phyloP scores from a whole-genome alignment of 2,329 filamentous ascomycete genomes.

The Monosporascus ibericus region DNA sequence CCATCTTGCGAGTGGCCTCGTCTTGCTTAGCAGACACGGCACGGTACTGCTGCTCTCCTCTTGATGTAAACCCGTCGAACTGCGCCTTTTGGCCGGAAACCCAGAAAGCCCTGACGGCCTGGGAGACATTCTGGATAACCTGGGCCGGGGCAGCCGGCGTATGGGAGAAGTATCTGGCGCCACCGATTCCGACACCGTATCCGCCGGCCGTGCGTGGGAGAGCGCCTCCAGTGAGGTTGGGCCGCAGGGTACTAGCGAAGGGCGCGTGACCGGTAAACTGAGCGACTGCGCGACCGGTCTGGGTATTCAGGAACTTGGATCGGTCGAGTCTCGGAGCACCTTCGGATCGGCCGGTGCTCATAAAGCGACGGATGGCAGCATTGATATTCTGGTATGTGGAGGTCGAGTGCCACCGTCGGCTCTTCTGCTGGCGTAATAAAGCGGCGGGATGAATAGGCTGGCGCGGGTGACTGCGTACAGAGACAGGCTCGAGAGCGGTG shows the following conservation, averaged over 20 bases:
- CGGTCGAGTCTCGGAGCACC: conserved; percentile 37
- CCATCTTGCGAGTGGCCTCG: conserved; percentile 63
- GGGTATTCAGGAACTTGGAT: conserved; percentile 42
- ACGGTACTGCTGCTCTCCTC: conserved; percentile 74
- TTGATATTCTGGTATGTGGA: conserved; percentile 35
- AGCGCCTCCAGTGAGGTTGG: conserved; percentile 85
- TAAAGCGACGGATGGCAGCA: conserved; percentile 43
- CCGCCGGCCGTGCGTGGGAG: conserved; percentile 81
- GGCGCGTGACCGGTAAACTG: conserved; percentile 70
- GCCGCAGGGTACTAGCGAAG: conserved; percentile 82
- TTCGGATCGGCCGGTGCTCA: conserved; percentile 34
- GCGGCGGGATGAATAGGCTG: conserved; percentile 49
- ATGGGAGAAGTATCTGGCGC: conserved; percentile 84
- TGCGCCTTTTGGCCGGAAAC: conserved; percentile 84
- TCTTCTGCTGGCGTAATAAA: conserved; percentile 44
- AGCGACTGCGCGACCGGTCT: conserved; percentile 44
- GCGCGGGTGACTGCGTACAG: conserved; percentile 35
- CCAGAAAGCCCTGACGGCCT: conserved; percentile 85
- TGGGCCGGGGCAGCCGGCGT: conserved; percentile 78
- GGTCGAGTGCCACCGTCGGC: conserved; percentile 44
- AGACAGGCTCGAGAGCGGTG: conserved; percentile 39
- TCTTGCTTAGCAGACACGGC: conserved; percentile 70
- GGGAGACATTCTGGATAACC: conserved; percentile 91
- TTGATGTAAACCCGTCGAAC: conserved; percentile 70
- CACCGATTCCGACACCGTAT: conserved; percentile 70